A percentile compares a stretch with the other conserved stretches of the same genome.
phyloP scores from a whole-genome alignment of 1,139 yeast genomes.

The Candida gigantensis region DNA sequence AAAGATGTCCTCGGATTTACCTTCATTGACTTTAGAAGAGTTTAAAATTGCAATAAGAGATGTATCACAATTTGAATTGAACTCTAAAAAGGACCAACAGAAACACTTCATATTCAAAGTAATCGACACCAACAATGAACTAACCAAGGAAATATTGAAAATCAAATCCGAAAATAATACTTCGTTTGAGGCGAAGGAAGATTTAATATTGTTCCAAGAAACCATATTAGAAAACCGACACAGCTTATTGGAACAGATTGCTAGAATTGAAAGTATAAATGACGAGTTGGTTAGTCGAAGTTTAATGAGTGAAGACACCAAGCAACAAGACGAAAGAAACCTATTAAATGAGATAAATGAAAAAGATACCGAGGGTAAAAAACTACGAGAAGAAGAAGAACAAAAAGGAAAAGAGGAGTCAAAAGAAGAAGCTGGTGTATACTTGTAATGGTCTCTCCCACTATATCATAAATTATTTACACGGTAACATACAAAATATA shows the following conservation, averaged over 20 bases:
- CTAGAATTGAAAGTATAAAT: slow-evolving; percentile 23
- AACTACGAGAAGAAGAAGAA: slow-evolving; percentile 5
- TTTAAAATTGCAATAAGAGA: slow-evolving; percentile 36
- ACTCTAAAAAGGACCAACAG: slow-evolving; percentile 14
- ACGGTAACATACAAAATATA: slow-evolving; percentile 1
- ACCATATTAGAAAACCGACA: slow-evolving; percentile 35
- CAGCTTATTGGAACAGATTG: slow-evolving; percentile 31
- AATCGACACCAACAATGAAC: slow-evolving; percentile 31
- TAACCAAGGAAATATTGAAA: slow-evolving; percentile 27
- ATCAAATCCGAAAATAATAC: slow-evolving; percentile 8
- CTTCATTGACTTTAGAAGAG: slow-evolving; percentile 13
- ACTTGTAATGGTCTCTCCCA: too few relatives aligned
- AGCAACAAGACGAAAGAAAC: slow-evolving; percentile 10
- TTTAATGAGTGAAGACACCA: slow-evolving; percentile 14
- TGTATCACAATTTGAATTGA: slow-evolving; percentile 14
- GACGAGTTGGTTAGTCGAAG: slow-evolving; percentile 32
- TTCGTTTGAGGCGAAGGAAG: slow-evolving; percentile 20
- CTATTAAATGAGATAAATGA: slow-evolving; percentile 10
- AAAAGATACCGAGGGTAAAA: slow-evolving; percentile 9
- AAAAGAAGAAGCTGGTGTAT: neutral
- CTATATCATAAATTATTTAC: too few relatives aligned
- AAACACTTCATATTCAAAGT: slow-evolving; percentile 22
- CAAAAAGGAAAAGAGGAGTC: slow-evolving; percentile 1
- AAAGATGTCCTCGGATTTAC: slow-evolving; percentile 5
- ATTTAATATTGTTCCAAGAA: slow-evolving; percentile 28